phyloP scores from a whole-genome alignment of 257 asterid species.

The Buddleja alternifolia region DNA sequence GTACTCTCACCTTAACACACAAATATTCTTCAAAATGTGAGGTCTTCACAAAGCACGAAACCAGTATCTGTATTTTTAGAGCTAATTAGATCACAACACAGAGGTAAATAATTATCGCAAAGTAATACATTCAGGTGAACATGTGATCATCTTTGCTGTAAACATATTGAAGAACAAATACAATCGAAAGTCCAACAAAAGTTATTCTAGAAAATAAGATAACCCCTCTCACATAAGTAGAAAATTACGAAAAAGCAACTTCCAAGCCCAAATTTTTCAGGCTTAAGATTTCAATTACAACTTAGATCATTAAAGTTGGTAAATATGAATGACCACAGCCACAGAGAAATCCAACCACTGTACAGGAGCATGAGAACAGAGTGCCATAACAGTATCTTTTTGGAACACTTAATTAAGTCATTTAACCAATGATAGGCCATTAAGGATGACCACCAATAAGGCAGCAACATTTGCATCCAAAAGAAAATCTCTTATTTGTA shows the following conservation, averaged over 20 bases:
- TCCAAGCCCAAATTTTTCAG: background rate
- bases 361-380: background rate
- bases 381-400: background rate
- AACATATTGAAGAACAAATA: slow-evolving; percentile 16
- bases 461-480: too few relatives aligned
- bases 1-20: slow-evolving; percentile 81
- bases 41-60: slow-evolving; percentile 98
- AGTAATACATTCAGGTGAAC: slow-evolving; percentile 15
- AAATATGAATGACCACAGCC: background rate
- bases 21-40: slow-evolving; percentile 89
- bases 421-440: too few relatives aligned
- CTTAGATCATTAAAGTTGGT: background rate
- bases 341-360: background rate
- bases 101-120: slow-evolving; percentile 13
- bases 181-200: background rate
- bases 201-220: background rate
- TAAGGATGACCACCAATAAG: too few relatives aligned
- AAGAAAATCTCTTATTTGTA: too few relatives aligned
- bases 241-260: background rate
- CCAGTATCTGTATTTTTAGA: slow-evolving; percentile 64
- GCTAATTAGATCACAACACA: slow-evolving; percentile 28
- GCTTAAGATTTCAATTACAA: slow-evolving; percentile 2
- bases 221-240: slow-evolving; percentile 13
- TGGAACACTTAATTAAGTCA: too few relatives aligned
- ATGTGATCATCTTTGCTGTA: background rate